A percentile compares a stretch with the other conserved stretches of the same genome.
These are phyloP conservation scores for Eutypella sp. DNA, from an alignment of 2,329 filamentous ascomycete genomes.

Conservation along the genomic window DNA sequence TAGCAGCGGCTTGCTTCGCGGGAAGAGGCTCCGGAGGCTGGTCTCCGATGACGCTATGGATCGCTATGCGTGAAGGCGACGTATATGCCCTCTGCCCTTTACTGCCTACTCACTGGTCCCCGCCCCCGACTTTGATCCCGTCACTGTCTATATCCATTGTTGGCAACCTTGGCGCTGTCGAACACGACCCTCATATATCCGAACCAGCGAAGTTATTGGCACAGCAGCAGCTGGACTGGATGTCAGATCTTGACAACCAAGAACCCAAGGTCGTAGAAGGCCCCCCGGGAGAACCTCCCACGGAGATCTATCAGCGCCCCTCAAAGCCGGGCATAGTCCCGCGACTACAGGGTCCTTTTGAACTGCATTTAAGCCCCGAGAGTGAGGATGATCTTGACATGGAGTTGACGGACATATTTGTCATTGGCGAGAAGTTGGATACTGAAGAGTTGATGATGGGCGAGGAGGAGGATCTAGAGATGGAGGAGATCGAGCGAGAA, in stretches of 20 bases:
- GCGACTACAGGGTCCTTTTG: slow-evolving; percentile 58
- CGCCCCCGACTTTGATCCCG: slow-evolving; percentile 69
- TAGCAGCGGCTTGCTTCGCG: slow-evolving; percentile 80
- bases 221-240: slow-evolving; percentile 63
- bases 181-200: slow-evolving; percentile 53
- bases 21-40: slow-evolving; percentile 68
- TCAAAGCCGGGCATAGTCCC: slow-evolving; percentile 53
- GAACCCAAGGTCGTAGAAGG: slow-evolving; percentile 53
- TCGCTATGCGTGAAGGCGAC: slow-evolving; percentile 92
- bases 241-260: slow-evolving; percentile 60
- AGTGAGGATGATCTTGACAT: slow-evolving; percentile 51
- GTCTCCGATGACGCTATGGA: slow-evolving; percentile 94
- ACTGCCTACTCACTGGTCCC: slow-evolving; percentile 80
- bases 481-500: slow-evolving; percentile 52
- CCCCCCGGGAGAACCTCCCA: slow-evolving; percentile 40
- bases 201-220: slow-evolving; percentile 50
- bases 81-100: slow-evolving; percentile 91
- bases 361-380: slow-evolving; percentile 49
- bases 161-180: slow-evolving; percentile 60
- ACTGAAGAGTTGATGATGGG: slow-evolving; percentile 56
- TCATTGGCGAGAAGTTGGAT: slow-evolving; percentile 59
- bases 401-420: slow-evolving; percentile 56
- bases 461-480: slow-evolving; percentile 58
- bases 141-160: slow-evolving; percentile 80
- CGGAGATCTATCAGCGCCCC: slow-evolving; percentile 54